Conservation (phyloP, 345 rosid species). For the Cardamine chenopodiifolia region DNA sequence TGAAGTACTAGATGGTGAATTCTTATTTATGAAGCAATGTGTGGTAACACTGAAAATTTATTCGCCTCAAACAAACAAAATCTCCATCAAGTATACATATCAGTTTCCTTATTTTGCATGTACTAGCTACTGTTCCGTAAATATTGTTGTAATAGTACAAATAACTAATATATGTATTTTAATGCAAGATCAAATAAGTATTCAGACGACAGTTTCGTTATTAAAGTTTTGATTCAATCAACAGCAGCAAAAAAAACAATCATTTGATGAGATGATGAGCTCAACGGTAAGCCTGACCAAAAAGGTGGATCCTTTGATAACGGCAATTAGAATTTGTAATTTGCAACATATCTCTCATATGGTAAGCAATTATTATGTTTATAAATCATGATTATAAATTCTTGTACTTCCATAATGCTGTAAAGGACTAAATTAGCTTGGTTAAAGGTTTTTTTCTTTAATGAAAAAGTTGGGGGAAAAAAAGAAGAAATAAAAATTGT, state of each 20-base stretch:
- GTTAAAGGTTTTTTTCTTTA: constrained; percentile 1
- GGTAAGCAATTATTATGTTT: constrained; percentile 45
- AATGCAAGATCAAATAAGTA: constrained; percentile 16
- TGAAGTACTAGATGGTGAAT: constrained; percentile 31
- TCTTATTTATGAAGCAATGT: constrained; percentile 31
- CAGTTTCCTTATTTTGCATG: constrained; percentile 31
- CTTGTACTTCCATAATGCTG: constrained; percentile 27
- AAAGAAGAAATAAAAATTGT: background rate
- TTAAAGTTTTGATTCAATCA: constrained; percentile 19
- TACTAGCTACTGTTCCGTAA: constrained; percentile 35
- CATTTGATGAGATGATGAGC: constrained; percentile 40
- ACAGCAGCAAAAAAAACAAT: background rate
- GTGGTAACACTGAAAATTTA: constrained; percentile 23
- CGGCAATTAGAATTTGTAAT: constrained; percentile 36
- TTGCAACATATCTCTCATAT: constrained; percentile 29
- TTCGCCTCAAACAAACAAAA: background rate
- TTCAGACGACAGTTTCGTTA: constrained; percentile 23
- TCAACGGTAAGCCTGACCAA: constrained; percentile 35
- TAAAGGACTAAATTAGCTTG: constrained; percentile 12
- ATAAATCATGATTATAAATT: constrained; percentile 28
- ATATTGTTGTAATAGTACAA: constrained; percentile 14
- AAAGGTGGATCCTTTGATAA: constrained; percentile 16
- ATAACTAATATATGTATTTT: constrained; percentile 19
- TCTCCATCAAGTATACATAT: constrained; percentile 14
- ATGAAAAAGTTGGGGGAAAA: constrained; percentile 19